A percentile compares a stretch with the other conserved stretches of the same genome.
Evolutionary conservation across 805 yeast species (phyloP).

Genomic region (Phaffomyces thermotolerans): DNA sequence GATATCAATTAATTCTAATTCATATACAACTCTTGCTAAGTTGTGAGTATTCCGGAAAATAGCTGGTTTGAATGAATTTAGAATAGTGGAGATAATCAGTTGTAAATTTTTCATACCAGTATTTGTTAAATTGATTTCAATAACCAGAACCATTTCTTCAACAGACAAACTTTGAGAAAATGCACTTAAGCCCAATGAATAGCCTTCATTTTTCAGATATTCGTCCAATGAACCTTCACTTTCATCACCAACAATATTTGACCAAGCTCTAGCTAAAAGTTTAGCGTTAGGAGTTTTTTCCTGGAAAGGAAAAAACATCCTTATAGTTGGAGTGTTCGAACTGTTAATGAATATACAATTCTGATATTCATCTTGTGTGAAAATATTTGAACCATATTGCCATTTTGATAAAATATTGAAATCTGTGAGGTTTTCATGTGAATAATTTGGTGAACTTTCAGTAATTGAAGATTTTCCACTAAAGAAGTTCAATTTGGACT

Average conservation of each 20-base stretch:
- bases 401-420: slow-evolving; percentile 15
- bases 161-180: slow-evolving; percentile 32
- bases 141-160: slow-evolving; percentile 32
- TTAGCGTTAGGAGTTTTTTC: background rate
- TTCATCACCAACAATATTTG: slow-evolving; percentile 60
- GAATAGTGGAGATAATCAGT: slow-evolving; percentile 28
- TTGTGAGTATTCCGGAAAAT: slow-evolving; percentile 17
- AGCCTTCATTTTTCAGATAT: slow-evolving; percentile 27
- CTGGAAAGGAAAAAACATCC: slow-evolving; percentile 41
- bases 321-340: slow-evolving; percentile 27
- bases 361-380: slow-evolving; percentile 14
- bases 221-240: slow-evolving; percentile 41
- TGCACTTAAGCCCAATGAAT: slow-evolving; percentile 35
- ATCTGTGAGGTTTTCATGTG: slow-evolving; percentile 6
- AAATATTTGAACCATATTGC: slow-evolving; percentile 17
- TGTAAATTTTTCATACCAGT: slow-evolving; percentile 35
- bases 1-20: slow-evolving; percentile 39
- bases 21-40: slow-evolving; percentile 38
- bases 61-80: slow-evolving; percentile 17
- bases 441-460: too few relatives aligned
- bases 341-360: slow-evolving; percentile 34
- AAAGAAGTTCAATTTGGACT: slow-evolving; percentile 6
- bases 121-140: slow-evolving; percentile 44
- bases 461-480: background rate
- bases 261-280: slow-evolving; percentile 39